Percentiles rank a stretch among this genome's conserved stretches.
Conservation (phyloP, 192 early-diverging fungal genomes). For the Coemansia aciculifera region DNA sequence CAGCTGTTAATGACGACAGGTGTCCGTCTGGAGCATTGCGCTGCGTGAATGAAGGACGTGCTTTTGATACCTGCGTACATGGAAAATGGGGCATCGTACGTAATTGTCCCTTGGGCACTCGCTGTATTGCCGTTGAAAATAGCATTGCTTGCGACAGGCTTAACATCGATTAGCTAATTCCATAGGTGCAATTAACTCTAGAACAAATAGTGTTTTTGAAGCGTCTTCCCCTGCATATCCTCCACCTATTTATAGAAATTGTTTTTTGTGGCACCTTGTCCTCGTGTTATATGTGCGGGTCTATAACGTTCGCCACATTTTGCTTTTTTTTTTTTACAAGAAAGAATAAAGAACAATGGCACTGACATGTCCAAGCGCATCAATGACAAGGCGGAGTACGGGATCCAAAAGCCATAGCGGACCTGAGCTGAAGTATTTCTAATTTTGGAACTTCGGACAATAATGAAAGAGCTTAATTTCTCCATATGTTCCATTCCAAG, state of each 20-base stretch:
- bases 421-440: neutral
- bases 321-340: neutral
- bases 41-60: constrained; percentile 7
- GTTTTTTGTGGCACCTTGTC: neutral
- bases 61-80: constrained; percentile 46
- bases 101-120: constrained; percentile 28
- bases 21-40: constrained; percentile 24
- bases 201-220: neutral
- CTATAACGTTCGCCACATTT: too few relatives aligned
- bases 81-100: constrained; percentile 41
- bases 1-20: neutral
- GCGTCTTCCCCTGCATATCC: neutral
- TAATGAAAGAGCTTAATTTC: neutral
- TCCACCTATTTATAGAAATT: neutral
- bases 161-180: neutral
- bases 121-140: constrained; percentile 15
- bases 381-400: neutral
- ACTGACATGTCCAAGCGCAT: neutral
- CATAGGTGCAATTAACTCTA: neutral
- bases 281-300: neutral
- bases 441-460: neutral
- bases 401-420: neutral
- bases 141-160: constrained; percentile 32
- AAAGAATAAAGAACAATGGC: neutral
- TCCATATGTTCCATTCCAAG: neutral